Base-by-base conservation (phyloP, 495 filamentous ascomycete genomes). In the Xylaria scruposa region DNA sequence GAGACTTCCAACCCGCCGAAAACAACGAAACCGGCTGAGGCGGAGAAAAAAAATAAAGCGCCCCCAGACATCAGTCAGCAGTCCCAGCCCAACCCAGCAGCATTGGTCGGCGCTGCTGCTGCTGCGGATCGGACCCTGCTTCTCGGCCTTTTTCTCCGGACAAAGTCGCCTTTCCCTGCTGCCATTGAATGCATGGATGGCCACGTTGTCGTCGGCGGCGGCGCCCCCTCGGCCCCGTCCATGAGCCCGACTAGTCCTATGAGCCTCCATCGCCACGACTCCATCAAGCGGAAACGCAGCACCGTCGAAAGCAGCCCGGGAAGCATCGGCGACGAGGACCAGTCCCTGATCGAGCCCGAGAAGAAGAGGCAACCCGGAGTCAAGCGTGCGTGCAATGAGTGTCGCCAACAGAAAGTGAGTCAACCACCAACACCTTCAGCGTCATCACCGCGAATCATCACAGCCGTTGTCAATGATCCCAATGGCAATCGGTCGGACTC, bases 311-410 rank as follows among this genome's bases (percentile, higher is more conserved):
- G 89, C 81, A 92, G 90, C 42, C 90, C 90, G 24, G 90, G 87
- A n/a, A 93, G 91, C 80, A 82, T 85, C 38, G 76, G 78, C 71
- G 91, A 93, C 66, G 87, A 88, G 65, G 90, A 89, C 53, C 90
- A 91, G 63, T 84, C 75, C 44, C 85, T 89, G 21, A 81, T 81
- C 29, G 85, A 86, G 26, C 87, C 87, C 71, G 88, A 92, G 75
- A 88, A 87, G 82, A 89, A 88, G 78, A 85, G 90, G 71, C 89
- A 90, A 36, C 92, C 92, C 15, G 89, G 90, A 13, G 91, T 94
- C 58, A 97, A 97, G 82, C 89, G 94, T 70, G 94, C 94, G 19
- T 97, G 94, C 80, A 97, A 98, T 82, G 93, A 98, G 79, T 98
- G 95, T 81, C 89, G 94, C 49, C 95, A 98, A 81, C 94, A 97